Percentiles rank a stretch among this genome's conserved stretches.
Conservation (phyloP, 2,329 filamentous ascomycete species). For the Tolypocladium tropicale region DNA sequence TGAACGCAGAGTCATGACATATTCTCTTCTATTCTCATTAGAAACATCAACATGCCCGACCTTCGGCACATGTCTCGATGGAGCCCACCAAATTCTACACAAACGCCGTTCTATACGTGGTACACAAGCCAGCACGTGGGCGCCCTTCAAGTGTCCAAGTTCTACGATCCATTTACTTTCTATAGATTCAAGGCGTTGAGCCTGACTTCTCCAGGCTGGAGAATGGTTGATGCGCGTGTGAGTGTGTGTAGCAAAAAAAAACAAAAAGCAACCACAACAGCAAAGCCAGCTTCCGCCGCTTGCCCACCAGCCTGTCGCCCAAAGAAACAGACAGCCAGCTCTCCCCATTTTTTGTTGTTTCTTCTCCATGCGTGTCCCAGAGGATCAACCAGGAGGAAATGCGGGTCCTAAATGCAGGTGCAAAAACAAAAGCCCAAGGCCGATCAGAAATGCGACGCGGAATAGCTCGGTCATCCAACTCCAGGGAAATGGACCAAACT, state of each 20-base stretch:
- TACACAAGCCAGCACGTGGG: constrained; percentile 1
- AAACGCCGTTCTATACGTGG: background rate
- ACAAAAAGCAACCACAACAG: background rate
- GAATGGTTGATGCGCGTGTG: too few species aligned
- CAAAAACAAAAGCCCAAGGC: background rate
- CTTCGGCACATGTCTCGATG: background rate
- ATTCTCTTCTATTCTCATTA: background rate
- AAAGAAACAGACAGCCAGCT: background rate
- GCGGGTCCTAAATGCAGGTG: background rate
- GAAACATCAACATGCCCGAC: background rate
- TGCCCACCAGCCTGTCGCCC: background rate
- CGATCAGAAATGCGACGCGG: background rate
- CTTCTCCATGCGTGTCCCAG: background rate
- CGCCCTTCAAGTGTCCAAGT: constrained; percentile 1
- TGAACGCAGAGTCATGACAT: background rate
- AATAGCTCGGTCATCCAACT: background rate
- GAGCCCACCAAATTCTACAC: background rate
- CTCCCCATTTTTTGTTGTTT: background rate
- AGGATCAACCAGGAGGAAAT: background rate
- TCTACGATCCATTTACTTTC: constrained; percentile 1
- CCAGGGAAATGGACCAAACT: background rate
- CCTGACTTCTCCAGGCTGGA: background rate
- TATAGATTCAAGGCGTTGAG: background rate
- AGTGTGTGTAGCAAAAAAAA: background rate
- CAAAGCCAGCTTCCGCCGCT: background rate